Conservation (phyloP, 176 grass and related monocot genomes). For the Tuctoria greenei region DNA sequence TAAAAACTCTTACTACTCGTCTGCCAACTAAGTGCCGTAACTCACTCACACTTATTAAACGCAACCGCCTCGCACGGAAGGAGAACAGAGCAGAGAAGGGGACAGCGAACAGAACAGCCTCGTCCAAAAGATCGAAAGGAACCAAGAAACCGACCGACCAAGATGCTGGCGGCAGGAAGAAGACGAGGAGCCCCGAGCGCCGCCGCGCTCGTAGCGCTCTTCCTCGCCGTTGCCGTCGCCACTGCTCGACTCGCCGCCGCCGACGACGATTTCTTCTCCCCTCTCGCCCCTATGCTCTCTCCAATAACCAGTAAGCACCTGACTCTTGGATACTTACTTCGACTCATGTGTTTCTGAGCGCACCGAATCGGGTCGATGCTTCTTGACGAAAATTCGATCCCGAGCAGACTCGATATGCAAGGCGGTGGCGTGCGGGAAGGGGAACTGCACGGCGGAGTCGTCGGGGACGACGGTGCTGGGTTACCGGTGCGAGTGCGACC, state of each 20-base stretch:
- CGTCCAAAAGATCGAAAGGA: background rate
- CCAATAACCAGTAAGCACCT: slow-evolving; percentile 59
- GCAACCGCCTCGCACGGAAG: too few species aligned
- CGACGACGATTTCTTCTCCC: slow-evolving; percentile 71
- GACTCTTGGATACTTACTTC: background rate
- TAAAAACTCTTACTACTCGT: slow-evolving; percentile 28
- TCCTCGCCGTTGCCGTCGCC: slow-evolving; percentile 3
- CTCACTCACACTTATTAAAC: slow-evolving; percentile 29
- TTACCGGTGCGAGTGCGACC: slow-evolving; percentile 69
- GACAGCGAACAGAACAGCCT: background rate
- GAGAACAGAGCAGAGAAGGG: too few species aligned
- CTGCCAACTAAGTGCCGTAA: slow-evolving; percentile 27
- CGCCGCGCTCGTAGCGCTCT: slow-evolving; percentile 29
- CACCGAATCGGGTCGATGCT: background rate
- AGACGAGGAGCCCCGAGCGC: slow-evolving; percentile 1
- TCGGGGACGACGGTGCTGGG: slow-evolving; percentile 43
- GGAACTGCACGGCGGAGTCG: slow-evolving; percentile 54
- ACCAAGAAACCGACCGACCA: background rate
- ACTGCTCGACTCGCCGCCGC: background rate
- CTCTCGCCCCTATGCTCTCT: slow-evolving; percentile 54
- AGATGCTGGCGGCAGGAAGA: background rate
- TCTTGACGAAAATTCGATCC: background rate
- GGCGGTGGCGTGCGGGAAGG: slow-evolving; percentile 66
- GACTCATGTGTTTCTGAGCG: background rate
- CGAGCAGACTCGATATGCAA: slow-evolving; percentile 61